Percentiles rank a stretch among this genome's conserved stretches.
These are phyloP conservation scores for Coffea eugenioides DNA, from an alignment of 257 asterid genomes.

Conservation along the genomic window DNA sequence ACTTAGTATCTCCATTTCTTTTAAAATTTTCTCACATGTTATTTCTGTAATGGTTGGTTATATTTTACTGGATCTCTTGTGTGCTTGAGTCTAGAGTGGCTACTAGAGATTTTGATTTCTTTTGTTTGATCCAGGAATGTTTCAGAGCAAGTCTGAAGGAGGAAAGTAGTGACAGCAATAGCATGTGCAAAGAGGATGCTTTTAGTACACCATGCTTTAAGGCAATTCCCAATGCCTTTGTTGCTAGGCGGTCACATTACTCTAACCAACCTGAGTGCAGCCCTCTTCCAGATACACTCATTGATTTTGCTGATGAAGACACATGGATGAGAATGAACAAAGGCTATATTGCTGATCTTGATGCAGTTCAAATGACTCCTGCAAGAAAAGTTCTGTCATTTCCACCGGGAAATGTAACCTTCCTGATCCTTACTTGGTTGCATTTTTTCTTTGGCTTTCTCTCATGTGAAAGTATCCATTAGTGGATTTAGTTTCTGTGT, in stretches of 20 bases:
- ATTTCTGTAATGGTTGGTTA: neutral
- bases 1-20: neutral
- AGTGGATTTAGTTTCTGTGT: neutral
- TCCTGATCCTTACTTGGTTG: constrained; percentile 20
- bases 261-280: constrained; percentile 59
- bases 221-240: constrained; percentile 68
- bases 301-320: constrained; percentile 83
- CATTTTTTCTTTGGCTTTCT: neutral
- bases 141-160: constrained; percentile 37
- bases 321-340: constrained; percentile 90
- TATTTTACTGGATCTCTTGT: neutral
- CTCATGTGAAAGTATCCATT: neutral
- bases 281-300: constrained; percentile 75
- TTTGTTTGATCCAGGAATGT: constrained; percentile 40
- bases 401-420: constrained; percentile 53
- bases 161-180: constrained; percentile 41
- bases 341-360: constrained; percentile 87
- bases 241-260: constrained; percentile 63
- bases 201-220: constrained; percentile 76
- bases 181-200: constrained; percentile 54
- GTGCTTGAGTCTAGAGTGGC: neutral
- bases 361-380: constrained; percentile 74
- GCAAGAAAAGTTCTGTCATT: constrained; percentile 68
- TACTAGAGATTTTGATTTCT: constrained; percentile 11
- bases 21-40: neutral